Evolutionary conservation across 2,329 filamentous ascomycete genomes (phyloP), one percentile per base, ranked within the genome.

Genomic region (Ophiostoma montium): DNA sequence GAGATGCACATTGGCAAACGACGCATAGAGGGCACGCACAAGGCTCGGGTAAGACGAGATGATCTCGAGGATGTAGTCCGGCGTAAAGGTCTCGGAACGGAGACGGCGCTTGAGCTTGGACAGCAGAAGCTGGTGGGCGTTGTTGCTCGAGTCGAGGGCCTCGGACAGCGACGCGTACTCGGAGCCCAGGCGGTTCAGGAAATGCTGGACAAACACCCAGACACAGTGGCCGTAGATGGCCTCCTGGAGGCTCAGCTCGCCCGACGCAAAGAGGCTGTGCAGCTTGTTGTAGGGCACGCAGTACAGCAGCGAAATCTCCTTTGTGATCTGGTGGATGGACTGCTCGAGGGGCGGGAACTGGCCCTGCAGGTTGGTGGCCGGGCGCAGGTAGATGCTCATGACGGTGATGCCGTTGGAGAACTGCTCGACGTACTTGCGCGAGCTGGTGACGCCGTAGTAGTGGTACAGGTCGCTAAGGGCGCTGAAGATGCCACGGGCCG

Each of bases 361-460:
- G 35, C 52, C 50, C 3, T 77, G 68, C 21, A 74, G 65, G 55
- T 75, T 75, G 44, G 72, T 63, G 16, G 84, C 75, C 19, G 86
- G 88, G 56, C 84, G 82, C 52, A 98, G 75, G 67, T 98, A 98
- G 54, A 95, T 78, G 58, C 88, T 95, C 75, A 96, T 94, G 65
- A 96, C 84, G 13, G 87, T 94, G 63, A 95, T 94, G 54, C 92
- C 92, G 65, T 98, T 98, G 61, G 89, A 92, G 73, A 98, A 98
- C 68, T 96, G 92, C 69, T 98, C 86, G 44, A 98, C 85, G 62
- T 98, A 98, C 70, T 98, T 98, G 58, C 92, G 78, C 27, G 92
- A 92, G 61, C 86, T 94, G 2, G 92, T 98, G 53, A 96, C 77
- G 39, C 92, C 90, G 62, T 98, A 98, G 76, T 95, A 96, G 70